Base-by-base conservation (phyloP, 305 asterid genomes). In the Striga hermonthica region DNA sequence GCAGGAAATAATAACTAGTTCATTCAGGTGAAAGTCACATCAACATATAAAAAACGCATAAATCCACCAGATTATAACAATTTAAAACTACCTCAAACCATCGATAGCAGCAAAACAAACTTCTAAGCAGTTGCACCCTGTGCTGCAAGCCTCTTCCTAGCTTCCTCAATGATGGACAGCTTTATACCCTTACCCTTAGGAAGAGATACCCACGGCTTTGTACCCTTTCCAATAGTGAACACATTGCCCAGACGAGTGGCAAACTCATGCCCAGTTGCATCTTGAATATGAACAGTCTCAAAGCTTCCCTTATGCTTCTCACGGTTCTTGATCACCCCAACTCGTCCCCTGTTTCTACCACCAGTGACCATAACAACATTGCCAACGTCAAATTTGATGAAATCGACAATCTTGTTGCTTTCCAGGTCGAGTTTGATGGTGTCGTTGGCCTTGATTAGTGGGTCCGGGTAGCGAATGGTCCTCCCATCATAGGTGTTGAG, bases 321-420 rank as follows among this genome's bases (percentile, higher is more conserved):
- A 66, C 87, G 79, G 75, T 80, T 86, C 83, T 81, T 83, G 64
- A 86, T 75, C 9, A 81, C 80, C 43, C 90, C 87, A 62, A 81
- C 89, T 61, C 89, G 83, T 16, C 90, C 89, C 69, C 86, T 83
- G 75, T 86, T 86, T 68, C 93, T 83, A 72, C 93, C 93, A 6
- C 93, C 93, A 45, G 93, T 86, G 56, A 83, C 93, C 89, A 83
- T 81, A 22, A 83, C 93, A 71, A 83, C 88, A 58, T 86, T 86
- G 5, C 92, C 93, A 1, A 86, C 90, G 58, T 83, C 93, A 65
- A 83, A 86, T 78, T 86, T 83, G 71, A 86, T 81, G 75, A 81
- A 86, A 16, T 83, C 92, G 4, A 72, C 74, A 1, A 85, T 78
- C 54, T 83, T 85, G 73, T 78, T 76, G 57, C 60, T 68, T 68